Base-by-base conservation (phyloP, 2,329 filamentous ascomycete species). In the Colletotrichum aenigma region DNA sequence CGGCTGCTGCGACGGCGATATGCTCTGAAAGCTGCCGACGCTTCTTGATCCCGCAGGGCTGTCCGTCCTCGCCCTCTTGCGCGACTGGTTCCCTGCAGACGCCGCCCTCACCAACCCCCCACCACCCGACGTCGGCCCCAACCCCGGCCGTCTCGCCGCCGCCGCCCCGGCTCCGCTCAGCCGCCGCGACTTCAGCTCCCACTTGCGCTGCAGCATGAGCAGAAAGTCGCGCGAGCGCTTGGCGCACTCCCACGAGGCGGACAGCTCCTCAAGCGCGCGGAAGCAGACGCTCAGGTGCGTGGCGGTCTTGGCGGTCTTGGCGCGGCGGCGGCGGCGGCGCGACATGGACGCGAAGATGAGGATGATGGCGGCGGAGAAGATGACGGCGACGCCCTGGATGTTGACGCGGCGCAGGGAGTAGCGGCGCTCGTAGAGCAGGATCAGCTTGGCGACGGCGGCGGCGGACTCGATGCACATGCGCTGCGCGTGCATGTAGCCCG, bases 151-250 rank as follows among this genome's bases (percentile, higher is more conserved):
- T 26, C 28, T 21, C 61, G 48, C n/a, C 28, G 36, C 26, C 5
- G 36, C 15, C 36, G 24, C 36, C 26, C 24, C 21, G 6, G 21
- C 28, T 0, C 26, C 58, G 58, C 24, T 58, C 32, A 65, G 32
- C 9, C 61, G 36, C 6, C 73, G 26, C 12, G 69, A 72, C 4
- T 34, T 38, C 7, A 67, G 26, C 56, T 72, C 69, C 69, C 69
- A 72, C 38, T 75, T 64, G 3, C 79, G 74, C 36, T 81, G 79
- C n/a, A 80, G 34, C 43, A 80, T 28, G 7, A 78, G 58, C 4
- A 81, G 71, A 18, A 81, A 80, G 43, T 80, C 79, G 15, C 77
- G 76, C 2, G 79, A 74, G 6, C 77, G 67, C 69, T 80, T 80
- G 8, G 80, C 79, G 67, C 76, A 80, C 61, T 81, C 80, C 80